Conservation (phyloP, 2,329 filamentous ascomycete species). For the Cercospora beticola region DNA sequence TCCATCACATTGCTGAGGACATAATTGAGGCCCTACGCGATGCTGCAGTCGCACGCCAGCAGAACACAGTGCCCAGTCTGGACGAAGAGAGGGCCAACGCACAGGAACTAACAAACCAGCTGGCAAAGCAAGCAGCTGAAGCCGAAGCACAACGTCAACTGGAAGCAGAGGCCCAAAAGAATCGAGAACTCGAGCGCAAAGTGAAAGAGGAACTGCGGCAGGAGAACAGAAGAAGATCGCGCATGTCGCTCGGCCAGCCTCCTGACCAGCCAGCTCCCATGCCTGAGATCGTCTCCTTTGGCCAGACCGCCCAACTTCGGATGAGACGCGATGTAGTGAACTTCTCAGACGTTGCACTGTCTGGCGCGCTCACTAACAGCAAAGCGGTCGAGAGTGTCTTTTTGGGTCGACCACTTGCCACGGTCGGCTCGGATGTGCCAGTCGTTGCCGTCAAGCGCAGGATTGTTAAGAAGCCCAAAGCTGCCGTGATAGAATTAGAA, state of each 20-base stretch:
- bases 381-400: conserved; percentile 19
- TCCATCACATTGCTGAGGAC: conserved; percentile 59
- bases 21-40: conserved; percentile 76
- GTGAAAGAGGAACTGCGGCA: conserved; percentile 71
- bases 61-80: conserved; percentile 75
- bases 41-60: conserved; percentile 73
- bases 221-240: conserved; percentile 69
- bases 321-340: conserved; percentile 24
- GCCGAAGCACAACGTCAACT: conserved; percentile 42
- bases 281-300: conserved; percentile 31
- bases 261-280: conserved; percentile 7
- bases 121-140: conserved; percentile 50
- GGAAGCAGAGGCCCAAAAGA: conserved; percentile 31
- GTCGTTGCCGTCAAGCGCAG: conserved; percentile 34
- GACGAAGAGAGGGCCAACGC: conserved; percentile 86
- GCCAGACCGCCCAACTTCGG: conserved; percentile 29
- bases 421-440: conserved; percentile 13
- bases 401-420: conserved; percentile 26
- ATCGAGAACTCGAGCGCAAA: conserved; percentile 64
- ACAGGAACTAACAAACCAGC: conserved; percentile 66
- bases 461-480: conserved; percentile 29
- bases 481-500: conserved; percentile 34
- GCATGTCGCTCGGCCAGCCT: conserved; percentile 51
- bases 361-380: conserved; percentile 22
- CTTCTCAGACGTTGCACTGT: conserved; percentile 30